Evolutionary conservation across 768 basidiomycete genomes (phyloP), one percentile per base, ranked within the genome.

Genomic region (Auricularia cornea): DNA sequence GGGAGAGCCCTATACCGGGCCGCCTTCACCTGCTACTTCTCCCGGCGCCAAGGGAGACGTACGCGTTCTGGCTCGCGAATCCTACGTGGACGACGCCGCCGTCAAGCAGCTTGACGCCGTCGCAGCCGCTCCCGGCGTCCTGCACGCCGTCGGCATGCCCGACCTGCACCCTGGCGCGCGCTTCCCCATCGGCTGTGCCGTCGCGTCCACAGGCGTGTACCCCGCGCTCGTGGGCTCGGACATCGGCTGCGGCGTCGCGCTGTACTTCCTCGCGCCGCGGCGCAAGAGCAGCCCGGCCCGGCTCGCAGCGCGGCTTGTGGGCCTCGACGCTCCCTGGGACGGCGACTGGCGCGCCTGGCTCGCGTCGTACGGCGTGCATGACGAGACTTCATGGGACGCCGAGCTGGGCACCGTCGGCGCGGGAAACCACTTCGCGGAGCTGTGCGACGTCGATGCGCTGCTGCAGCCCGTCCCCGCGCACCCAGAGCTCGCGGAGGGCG

Each of bases 371-470:
- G 74, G 69, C 3, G 73, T 77, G n/a, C n/a, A n/a, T 6, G 62
- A 67, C 10, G 74, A 73, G 3, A 1, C 35, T 1, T 38, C 16
- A 5, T 10, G 10, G 35, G 59, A 69, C 20, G 76, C 73, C 64
- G 76, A 68, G 60, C 65, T 78, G 31, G 77, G 77, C 10, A 78
- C 75, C 3, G 71, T 77, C 6, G 76, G 77, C 41, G 71, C 70
- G 20, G 76, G 75, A 2, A 77, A 79, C 66, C 74, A 78, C 65
- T 78, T 78, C 63, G 76, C 75, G 16, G 77, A 77, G 62, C 69
- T 78, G 3, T 74, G 74, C 64, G 69, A 67, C 2, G 70, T 73
- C 2, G 74, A 76, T 56, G 69, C 61, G 59, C 70, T 77, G n/a
- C 63, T 75, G 2, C 73, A 78, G 60, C 65, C 63, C 12, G 59